Base-by-base conservation (phyloP, 495 filamentous ascomycete genomes). In the Usnea hakonensis region DNA sequence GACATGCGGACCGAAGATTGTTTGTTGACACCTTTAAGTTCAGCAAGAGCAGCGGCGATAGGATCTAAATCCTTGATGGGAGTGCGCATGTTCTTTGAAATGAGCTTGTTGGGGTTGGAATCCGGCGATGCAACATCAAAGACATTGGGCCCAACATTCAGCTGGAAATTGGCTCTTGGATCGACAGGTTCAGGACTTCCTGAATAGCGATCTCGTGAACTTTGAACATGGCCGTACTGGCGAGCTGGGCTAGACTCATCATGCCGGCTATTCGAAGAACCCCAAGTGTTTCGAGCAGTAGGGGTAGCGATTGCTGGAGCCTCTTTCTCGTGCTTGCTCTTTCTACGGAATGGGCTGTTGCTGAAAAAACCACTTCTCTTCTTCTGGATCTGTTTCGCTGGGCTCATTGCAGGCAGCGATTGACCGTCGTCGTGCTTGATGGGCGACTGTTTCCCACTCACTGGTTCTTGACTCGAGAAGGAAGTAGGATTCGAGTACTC, bases 121-220 rank as follows among this genome's bases (percentile, higher is more conserved):
- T 93, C 90, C 0, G 91, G 88, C 8, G 89, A 88, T n/a, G 90
- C 88, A 10, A 99, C 92, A 67, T 96, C 87, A 74, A 99, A 97
- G 30, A 97, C 91, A 67, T 97, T 99, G 68, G 90, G 87, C 10
- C 95, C 95, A 21, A 99, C 83, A 71, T 96, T 96, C n/a, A 99
- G 80, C 53, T 96, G 93, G 69, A 97, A 86, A 73, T 88, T 95
- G 52, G 95, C 89, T 41, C 92, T 83, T 38, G 95, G 92, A 71
- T 96, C 93, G 35, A 93, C 91, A 4, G 91, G 94, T 56, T 99
- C 95, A 2, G 91, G 90, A 68, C 87, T 87, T n/a, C 75, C 74
- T 55, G 78, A 78, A 21, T 68, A 71, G 37, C 72, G 72, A 57
- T 67, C 64, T 44, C 64, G 50, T 53, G 61, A 59, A 16, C 58